Conservation (phyloP, 2,329 filamentous ascomycete genomes). For the Achaetomium macrosporum region DNA sequence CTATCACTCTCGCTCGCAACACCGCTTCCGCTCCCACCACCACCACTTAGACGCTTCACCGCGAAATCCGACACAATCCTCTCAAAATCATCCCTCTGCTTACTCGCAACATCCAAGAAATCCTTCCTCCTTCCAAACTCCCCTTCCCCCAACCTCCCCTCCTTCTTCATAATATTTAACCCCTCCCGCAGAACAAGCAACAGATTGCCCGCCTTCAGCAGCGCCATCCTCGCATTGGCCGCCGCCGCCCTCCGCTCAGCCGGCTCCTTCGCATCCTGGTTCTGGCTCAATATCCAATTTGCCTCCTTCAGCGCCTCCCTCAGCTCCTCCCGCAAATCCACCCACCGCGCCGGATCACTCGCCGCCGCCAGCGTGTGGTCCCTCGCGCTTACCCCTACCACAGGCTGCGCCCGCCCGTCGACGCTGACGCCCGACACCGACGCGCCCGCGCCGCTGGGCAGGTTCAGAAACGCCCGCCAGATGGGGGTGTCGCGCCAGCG, state of each 20-base stretch:
- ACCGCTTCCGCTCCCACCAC: conserved; percentile 26
- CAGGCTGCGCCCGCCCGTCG: conserved; percentile 28
- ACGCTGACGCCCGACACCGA: conserved; percentile 21
- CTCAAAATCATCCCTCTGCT: conserved; percentile 72
- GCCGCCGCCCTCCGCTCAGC: conserved; percentile 51
- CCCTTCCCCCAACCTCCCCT: conserved; percentile 59
- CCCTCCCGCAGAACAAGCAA: conserved; percentile 61
- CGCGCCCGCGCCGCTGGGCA: conserved; percentile 43
- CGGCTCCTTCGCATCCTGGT: conserved; percentile 53
- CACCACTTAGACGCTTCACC: conserved; percentile 35
- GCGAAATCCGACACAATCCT: conserved; percentile 57
- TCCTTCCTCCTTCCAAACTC: conserved; percentile 68
- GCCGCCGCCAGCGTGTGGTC: conserved; percentile 39
- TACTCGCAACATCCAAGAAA: conserved; percentile 60
- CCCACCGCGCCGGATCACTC: conserved; percentile 63
- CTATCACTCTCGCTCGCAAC: conserved; percentile 45
- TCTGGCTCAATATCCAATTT: conserved; percentile 57
- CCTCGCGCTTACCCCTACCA: conserved; percentile 34
- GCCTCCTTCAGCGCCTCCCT: conserved; percentile 69
- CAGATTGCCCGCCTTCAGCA: conserved; percentile 62
- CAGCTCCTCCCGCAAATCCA: conserved; percentile 69
- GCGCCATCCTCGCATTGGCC: conserved; percentile 66
- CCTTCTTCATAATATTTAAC: conserved; percentile 50
- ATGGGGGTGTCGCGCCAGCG: conserved; percentile 68
- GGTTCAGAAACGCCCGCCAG: conserved; percentile 68